These are phyloP conservation scores for Ustilago nuda DNA, from an alignment of 1,284 basidiomycete genomes.

Conservation along the genomic window DNA sequence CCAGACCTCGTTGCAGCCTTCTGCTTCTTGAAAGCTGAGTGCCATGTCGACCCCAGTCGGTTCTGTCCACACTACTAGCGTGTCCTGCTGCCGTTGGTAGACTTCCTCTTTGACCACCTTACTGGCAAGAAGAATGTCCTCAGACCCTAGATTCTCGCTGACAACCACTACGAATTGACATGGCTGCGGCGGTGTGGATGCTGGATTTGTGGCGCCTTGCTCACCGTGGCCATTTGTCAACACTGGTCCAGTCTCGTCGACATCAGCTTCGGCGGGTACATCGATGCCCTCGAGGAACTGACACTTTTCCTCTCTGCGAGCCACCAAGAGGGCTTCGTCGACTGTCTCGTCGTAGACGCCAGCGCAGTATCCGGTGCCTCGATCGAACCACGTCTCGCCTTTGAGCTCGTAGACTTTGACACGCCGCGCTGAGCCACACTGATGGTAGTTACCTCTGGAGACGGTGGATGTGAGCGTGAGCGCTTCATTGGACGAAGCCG, in stretches of 20 bases:
- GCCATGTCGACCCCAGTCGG: slow-evolving; percentile 94
- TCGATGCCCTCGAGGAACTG: slow-evolving; percentile 56
- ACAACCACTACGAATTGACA: slow-evolving; percentile 65
- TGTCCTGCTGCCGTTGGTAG: slow-evolving; percentile 75
- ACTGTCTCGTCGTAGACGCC: slow-evolving; percentile 67
- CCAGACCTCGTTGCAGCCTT: slow-evolving; percentile 97
- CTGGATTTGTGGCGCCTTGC: slow-evolving; percentile 40
- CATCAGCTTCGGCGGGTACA: slow-evolving; percentile 34
- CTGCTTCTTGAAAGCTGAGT: slow-evolving; percentile 94
- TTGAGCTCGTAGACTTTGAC: slow-evolving; percentile 68
- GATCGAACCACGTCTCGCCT: slow-evolving; percentile 65
- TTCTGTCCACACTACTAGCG: slow-evolving; percentile 98
- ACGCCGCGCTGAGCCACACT: slow-evolving; percentile 66
- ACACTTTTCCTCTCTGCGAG: slow-evolving; percentile 62
- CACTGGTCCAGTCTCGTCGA: slow-evolving; percentile 30
- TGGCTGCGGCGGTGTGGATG: slow-evolving; percentile 29
- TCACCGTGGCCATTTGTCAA: slow-evolving; percentile 51
- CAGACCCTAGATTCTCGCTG: slow-evolving; percentile 61
- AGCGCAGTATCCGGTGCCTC: slow-evolving; percentile 68
- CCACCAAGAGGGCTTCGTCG: slow-evolving; percentile 66
- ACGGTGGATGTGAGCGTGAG: slow-evolving; percentile 62
- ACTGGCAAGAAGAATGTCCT: slow-evolving; percentile 63
- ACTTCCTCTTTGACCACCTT: slow-evolving; percentile 67
- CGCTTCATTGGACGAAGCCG: slow-evolving; percentile 48
- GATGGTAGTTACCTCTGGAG: slow-evolving; percentile 64